Base-by-base conservation (phyloP, 805 yeast genomes). In the Sugiyamaella boreocaroliniensis region DNA sequence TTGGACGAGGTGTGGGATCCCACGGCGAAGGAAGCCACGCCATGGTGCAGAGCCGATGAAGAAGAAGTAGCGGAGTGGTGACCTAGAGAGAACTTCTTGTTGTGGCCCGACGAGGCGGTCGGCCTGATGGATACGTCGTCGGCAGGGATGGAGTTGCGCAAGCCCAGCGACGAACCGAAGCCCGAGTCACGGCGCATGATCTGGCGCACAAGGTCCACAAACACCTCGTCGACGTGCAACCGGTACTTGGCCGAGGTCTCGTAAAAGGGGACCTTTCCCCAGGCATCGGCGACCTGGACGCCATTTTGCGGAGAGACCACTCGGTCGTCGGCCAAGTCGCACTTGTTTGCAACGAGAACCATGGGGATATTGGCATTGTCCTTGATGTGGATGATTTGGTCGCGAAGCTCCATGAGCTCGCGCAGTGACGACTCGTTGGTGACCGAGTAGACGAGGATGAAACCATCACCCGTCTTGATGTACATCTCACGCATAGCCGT, bases 171-270 rank as follows among this genome's bases (percentile, higher is more conserved):
- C 2, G 55, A 42, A 29, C 61, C 58, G 15, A 53, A 47, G 4
- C 58, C 58, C 10, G 71, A 65, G 48, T 86, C 95, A 57, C 84
- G 82, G 60, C 89, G 76, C 78, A 85, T 87, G 53, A 90, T 88
- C 64, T 89, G 96, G 65, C 96, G 80, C 11, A 90, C 95, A 32
- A 88, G 85, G 66, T 87, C 96, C 37, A 83, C 76, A 62, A 90
- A 93, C 0, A 92, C 93, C 62, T 89, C 95, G 65, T 89, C 95
- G 29, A 92, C 95, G 64, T 89, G 88, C 59, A 89, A 83, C 67
- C 85, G 82, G 65, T 83, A 80, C 81, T 88, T 82, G n/a, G 99
- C 98, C 62, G 93, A 83, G 1, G 96, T 85, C 68, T 90, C 96
- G 68, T 89, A 88, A 63, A 90, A 92, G 20, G 96, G 96, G 2